Evolutionary conservation across 345 rosid species (phyloP).

Genomic region (Eucalyptus globulus): DNA sequence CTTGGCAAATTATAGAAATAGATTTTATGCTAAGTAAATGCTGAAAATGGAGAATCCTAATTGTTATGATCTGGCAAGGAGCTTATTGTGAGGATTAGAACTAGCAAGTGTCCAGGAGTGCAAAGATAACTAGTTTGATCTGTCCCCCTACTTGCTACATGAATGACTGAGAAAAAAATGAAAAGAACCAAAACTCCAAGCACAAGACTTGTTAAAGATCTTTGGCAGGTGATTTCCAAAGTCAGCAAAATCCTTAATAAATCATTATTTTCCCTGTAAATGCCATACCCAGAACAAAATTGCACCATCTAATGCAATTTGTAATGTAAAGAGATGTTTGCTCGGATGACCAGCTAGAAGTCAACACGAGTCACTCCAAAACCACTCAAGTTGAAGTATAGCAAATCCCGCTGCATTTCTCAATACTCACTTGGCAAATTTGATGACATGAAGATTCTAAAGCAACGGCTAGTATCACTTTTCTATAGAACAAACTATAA

Average conservation of each 20-base stretch:
- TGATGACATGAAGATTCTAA: not conserved
- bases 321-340: not conserved
- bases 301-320: not conserved
- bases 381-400: not conserved
- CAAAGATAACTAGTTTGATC: not conserved
- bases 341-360: not conserved
- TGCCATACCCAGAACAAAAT: not conserved
- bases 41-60: not conserved
- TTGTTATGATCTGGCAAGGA: not conserved
- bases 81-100: not conserved
- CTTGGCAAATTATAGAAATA: not conserved
- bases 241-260: not conserved
- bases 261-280: not conserved
- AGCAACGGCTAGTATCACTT: not conserved
- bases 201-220: not conserved
- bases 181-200: not conserved
- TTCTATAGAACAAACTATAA: not conserved
- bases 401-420: not conserved
- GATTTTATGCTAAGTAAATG: not conserved
- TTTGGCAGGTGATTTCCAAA: not conserved
- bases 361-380: not conserved
- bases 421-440: not conserved
- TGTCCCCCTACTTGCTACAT: not conserved
- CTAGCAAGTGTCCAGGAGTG: not conserved
- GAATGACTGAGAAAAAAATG: not conserved